phyloP scores from a whole-genome alignment of 2,329 filamentous ascomycete genomes.

The Aspergillus tamarii region DNA sequence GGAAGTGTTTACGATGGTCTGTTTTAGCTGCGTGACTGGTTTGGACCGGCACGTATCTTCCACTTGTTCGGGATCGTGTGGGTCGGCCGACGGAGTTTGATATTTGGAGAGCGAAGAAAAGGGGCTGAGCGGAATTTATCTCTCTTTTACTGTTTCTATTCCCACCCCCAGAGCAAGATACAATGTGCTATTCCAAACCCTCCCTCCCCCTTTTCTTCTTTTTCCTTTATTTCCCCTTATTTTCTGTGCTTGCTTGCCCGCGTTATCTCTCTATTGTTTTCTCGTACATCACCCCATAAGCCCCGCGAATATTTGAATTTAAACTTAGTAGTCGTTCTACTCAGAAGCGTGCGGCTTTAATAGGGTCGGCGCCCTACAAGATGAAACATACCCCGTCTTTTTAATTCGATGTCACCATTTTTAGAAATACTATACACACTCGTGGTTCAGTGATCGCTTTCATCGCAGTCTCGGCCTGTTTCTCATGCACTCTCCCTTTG shows the following conservation, averaged over 20 bases:
- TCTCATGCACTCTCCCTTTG: background rate
- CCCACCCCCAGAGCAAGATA: conserved; percentile 42
- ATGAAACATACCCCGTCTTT: background rate
- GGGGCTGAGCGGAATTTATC: conserved; percentile 46
- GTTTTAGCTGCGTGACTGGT: conserved; percentile 41
- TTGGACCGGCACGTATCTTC: conserved; percentile 41
- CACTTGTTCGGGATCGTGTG: conserved; percentile 40
- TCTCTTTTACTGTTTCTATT: conserved; percentile 47
- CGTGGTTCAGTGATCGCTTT: background rate
- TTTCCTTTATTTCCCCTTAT: conserved; percentile 19
- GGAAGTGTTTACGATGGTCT: conserved; percentile 39
- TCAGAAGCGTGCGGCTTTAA: background rate
- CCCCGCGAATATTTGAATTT: conserved; percentile 21
- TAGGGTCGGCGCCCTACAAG: background rate
- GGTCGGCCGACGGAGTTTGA: conserved; percentile 48
- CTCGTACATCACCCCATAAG: conserved; percentile 17
- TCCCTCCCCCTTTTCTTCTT: conserved; percentile 33
- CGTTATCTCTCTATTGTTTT: conserved; percentile 16
- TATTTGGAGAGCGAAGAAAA: conserved; percentile 46
- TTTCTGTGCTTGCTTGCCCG: conserved; percentile 17
- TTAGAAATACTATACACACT: background rate
- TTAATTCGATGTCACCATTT: background rate
- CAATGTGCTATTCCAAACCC: conserved; percentile 40
- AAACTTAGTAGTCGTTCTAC: conserved; percentile 17
- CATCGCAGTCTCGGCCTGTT: background rate